Evolutionary conservation across 2,329 filamentous ascomycete species (phyloP), one percentile per base, ranked within the genome.

Genomic region (Phialophora chinensis): DNA sequence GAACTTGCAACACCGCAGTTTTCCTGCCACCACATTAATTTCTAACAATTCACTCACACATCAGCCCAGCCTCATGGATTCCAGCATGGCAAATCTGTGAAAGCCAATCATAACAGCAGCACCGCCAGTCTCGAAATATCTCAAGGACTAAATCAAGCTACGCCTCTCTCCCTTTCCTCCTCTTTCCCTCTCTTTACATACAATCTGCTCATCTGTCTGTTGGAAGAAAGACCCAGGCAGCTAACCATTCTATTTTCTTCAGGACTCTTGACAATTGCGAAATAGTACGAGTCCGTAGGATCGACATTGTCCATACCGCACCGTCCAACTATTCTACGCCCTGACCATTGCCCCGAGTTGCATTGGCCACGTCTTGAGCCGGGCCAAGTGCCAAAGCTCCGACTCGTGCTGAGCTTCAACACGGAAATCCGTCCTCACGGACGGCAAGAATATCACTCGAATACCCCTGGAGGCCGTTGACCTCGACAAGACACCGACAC

Each of bases 91-190:
- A 63, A 58, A 62, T 35, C 42, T 25, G 38, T 63, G 25, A 58
- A 67, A 53, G 35, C 59, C 63, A 66, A 70, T 70, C 67, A 64
- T 60, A 63, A 60, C 57, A 38, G 38, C 57, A 17, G 23, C 59
- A 61, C 38, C 57, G 49, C 66, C 68, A 70, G 66, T 68, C 68
- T 66, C 63, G 54, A 44, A 20, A 70, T 65, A 65, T 65, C 65
- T 38, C 56, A 61, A 66, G 57, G 52, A 70, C 69, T 71, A 71
- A 68, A 66, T 68, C 70, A 71, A 78, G 75, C 75, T 79, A 78
- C 77, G 75, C 75, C 75, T 75, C 74, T 75, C 71, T 69, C 67
- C 71, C 74, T 73, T 74, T 75, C 72, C 74, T 75, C 72, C 72
- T 71, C 71, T 72, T 72, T 71, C 72, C 72, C 64, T 73, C 72